Conservation (phyloP, 495 filamentous ascomycete species). For the Aspergillus nidulans region DNA sequence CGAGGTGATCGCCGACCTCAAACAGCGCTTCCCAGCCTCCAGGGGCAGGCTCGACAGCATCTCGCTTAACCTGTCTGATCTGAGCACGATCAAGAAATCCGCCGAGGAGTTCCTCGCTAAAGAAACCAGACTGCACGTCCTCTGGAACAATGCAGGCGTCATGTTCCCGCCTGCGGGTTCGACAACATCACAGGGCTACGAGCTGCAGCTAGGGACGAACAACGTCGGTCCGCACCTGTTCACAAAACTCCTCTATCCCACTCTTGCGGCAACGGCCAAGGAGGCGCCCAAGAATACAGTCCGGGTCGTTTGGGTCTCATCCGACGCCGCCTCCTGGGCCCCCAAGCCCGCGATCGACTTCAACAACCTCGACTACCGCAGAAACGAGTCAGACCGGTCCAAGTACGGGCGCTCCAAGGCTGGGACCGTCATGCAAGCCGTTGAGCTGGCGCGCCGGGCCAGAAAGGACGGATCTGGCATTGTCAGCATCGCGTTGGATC, state of each 20-base stretch:
- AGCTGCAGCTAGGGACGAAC: slow-evolving; percentile 46
- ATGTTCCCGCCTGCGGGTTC: slow-evolving; percentile 35
- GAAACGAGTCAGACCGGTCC: neutral
- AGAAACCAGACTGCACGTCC: slow-evolving; percentile 43
- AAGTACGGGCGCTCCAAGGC: slow-evolving; percentile 5
- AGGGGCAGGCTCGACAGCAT: slow-evolving; percentile 38
- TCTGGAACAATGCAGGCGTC: slow-evolving; percentile 50
- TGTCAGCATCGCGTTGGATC: neutral
- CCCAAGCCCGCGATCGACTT: slow-evolving; percentile 7
- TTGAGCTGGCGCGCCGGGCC: neutral
- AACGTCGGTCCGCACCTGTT: slow-evolving; percentile 46
- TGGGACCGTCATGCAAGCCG: neutral
- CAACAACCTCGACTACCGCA: neutral
- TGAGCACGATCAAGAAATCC: slow-evolving; percentile 38
- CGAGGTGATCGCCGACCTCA: slow-evolving; percentile 31
- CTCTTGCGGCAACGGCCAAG: neutral
- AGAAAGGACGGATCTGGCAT: neutral
- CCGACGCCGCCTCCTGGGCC: neutral
- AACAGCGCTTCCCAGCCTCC: slow-evolving; percentile 8
- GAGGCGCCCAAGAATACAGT: neutral
- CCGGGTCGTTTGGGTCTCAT: slow-evolving; percentile 2
- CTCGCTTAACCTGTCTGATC: slow-evolving; percentile 40
- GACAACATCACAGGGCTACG: slow-evolving; percentile 31
- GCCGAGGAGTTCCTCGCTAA: slow-evolving; percentile 35
- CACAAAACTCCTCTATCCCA: slow-evolving; percentile 40